Percentiles rank a stretch among this genome's conserved stretches.
Conservation (phyloP, 371 early-diverging fungal genomes). For the Zopfochytrium polystomum region DNA sequence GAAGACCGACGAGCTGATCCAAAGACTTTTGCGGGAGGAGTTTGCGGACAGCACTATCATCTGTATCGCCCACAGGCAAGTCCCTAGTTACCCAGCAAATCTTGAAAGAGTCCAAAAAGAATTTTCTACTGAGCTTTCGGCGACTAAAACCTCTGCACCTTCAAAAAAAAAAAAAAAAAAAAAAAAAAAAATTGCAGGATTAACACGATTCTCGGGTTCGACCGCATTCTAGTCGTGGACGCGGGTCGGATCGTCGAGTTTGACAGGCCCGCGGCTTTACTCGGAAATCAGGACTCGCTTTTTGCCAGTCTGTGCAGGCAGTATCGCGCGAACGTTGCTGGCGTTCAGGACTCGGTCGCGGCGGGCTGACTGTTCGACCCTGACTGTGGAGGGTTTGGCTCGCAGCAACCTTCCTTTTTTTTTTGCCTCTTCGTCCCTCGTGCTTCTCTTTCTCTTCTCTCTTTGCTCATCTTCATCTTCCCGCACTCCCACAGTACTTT, state of each 20-base stretch:
- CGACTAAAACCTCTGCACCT: no score
- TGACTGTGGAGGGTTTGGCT: neutral
- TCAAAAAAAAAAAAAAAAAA: no score
- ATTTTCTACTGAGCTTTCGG: no score
- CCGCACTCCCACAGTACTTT: neutral
- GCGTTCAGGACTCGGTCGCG: neutral
- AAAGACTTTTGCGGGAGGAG: slow-evolving; percentile 58
- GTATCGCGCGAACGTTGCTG: slow-evolving; percentile 4
- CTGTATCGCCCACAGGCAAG: slow-evolving; percentile 58
- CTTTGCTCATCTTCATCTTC: neutral
- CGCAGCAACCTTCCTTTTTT: neutral
- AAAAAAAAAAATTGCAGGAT: slow-evolving; percentile 6
- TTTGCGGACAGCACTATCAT: slow-evolving; percentile 58
- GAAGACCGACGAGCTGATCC: slow-evolving; percentile 59
- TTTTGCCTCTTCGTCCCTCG: neutral
- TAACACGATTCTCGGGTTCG: slow-evolving; percentile 75
- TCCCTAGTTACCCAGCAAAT: neutral
- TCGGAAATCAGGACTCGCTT: slow-evolving; percentile 16
- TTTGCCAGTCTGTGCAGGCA: slow-evolving; percentile 16
- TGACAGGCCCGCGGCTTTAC: slow-evolving; percentile 37
- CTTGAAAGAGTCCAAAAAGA: no score
- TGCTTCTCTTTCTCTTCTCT: neutral
- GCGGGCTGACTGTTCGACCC: neutral
- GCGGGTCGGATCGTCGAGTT: slow-evolving; percentile 67
- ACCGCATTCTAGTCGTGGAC: slow-evolving; percentile 78